Conservation (phyloP, 768 basidiomycete genomes). For the Boletus sp. region DNA sequence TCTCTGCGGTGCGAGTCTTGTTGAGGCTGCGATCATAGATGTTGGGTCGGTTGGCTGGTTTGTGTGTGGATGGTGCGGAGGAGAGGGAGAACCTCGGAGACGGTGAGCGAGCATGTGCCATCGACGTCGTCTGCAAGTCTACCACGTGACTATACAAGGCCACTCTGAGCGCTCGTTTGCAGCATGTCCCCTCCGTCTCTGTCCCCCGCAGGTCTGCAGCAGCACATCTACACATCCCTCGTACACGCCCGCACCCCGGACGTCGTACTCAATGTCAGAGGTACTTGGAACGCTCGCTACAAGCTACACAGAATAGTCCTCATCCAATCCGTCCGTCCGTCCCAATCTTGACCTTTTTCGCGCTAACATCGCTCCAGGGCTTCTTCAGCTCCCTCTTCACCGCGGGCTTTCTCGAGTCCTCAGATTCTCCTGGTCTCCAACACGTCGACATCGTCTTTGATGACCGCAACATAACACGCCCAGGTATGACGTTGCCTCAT, state of each 20-base stretch:
- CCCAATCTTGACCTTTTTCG: neutral
- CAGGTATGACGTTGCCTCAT: slow-evolving; percentile 52
- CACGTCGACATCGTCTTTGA: slow-evolving; percentile 73
- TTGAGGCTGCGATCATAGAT: slow-evolving; percentile 90
- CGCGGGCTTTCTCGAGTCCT: slow-evolving; percentile 69
- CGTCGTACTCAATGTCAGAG: slow-evolving; percentile 67
- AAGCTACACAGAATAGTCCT: slow-evolving; percentile 81
- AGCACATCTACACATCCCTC: slow-evolving; percentile 76
- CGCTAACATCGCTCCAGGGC: slow-evolving; percentile 45
- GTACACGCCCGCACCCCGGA: slow-evolving; percentile 73
- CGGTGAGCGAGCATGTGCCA: slow-evolving; percentile 31
- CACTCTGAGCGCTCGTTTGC: slow-evolving; percentile 25
- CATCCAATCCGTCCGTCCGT: slow-evolving; percentile 71
- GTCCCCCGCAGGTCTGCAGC: slow-evolving; percentile 59
- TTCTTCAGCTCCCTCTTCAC: slow-evolving; percentile 90
- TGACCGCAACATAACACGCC: slow-evolving; percentile 84
- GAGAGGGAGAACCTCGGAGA: slow-evolving; percentile 72
- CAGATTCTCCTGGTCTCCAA: slow-evolving; percentile 33
- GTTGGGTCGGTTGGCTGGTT: slow-evolving; percentile 52
- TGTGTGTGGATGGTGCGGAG: slow-evolving; percentile 46
- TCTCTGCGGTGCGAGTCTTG: slow-evolving; percentile 83
- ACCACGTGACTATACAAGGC: slow-evolving; percentile 30
- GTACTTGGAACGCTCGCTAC: slow-evolving; percentile 72
- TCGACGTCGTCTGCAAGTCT: slow-evolving; percentile 30
- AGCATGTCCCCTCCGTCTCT: slow-evolving; percentile 19